Evolutionary conservation across 2,329 filamentous ascomycete species (phyloP), one percentile per base, ranked within the genome.

Genomic region (Ceratocystis diversiconidia): DNA sequence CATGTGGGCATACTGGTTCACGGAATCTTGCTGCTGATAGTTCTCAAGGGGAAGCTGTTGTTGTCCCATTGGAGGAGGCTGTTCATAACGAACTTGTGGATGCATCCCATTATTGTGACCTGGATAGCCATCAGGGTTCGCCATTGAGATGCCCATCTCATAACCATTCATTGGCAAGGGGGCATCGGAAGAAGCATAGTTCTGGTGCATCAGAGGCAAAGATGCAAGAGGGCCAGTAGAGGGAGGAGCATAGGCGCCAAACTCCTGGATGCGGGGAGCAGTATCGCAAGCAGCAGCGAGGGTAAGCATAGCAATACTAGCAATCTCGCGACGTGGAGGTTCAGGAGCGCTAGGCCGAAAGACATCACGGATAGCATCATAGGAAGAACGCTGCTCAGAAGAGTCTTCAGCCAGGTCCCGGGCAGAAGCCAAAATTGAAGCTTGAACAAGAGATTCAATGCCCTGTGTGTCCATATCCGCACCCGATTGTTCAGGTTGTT

Each of bases 301-400:
- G 10, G 66, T 60, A 22, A 68, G 60, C 41, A 67, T 50, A 17
- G 69, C 61, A 36, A 66, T 63, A 50, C 41, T 52, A 50, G 48
- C 60, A 60, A 28, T 32, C 30, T 67, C 67, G 28, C 61, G 62
- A 15, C 68, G 62, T 25, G 64, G 65, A 22, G 75, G 74, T 65
- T 73, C 74, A 6, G 73, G 72, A 64, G 74, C 71, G 57, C 62
- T 65, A 60, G 64, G 59, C 50, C 68, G 74, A 68, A 78, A 78
- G 36, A 78, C 73, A 66, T 78, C 76, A n/a, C 73, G 69, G 36
- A 74, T 71, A n/a, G 73, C 72, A 55, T 74, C 73, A 61, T 74
- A 74, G 4, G 70, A 55, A 44, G 59, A 65, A 19, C 62, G 62
- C 17, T 61, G 66, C 48, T 66, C 65, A 5, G 60, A 66, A 15